Conservation (phyloP, 768 basidiomycete species). For the Termitomyces sp. region DNA sequence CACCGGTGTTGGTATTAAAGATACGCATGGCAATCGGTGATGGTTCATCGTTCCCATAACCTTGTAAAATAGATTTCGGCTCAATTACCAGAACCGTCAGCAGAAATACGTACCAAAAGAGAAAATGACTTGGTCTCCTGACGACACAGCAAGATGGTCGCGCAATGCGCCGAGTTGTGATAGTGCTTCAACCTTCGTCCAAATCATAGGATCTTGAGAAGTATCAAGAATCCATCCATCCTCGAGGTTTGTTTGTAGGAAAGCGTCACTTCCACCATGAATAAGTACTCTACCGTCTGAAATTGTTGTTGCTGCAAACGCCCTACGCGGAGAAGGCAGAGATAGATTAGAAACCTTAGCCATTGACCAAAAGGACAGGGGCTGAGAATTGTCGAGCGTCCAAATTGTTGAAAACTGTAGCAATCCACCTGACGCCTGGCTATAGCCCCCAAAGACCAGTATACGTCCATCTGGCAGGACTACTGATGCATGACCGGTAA, state of each 20-base stretch:
- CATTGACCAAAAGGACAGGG: conserved; percentile 43
- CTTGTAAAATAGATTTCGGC: conserved; percentile 21
- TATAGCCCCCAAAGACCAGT: conserved; percentile 72
- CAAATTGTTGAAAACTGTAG: conserved; percentile 58
- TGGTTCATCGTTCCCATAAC: conserved; percentile 44
- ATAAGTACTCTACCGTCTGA: conserved; percentile 56
- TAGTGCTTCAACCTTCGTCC: conserved; percentile 48
- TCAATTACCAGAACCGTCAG: background rate
- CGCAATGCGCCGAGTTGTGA: conserved; percentile 56
- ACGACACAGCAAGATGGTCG: conserved; percentile 69
- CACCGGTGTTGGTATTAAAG: conserved; percentile 39
- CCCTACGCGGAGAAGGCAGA: conserved; percentile 55
- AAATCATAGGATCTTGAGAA: conserved; percentile 48
- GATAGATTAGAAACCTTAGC: conserved; percentile 30
- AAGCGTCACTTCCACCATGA: conserved; percentile 71
- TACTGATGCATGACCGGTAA: conserved; percentile 70
- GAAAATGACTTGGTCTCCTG: conserved; percentile 62
- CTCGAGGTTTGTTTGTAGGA: conserved; percentile 43
- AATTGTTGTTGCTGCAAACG: conserved; percentile 51
- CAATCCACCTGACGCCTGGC: conserved; percentile 37
- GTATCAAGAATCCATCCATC: conserved; percentile 75
- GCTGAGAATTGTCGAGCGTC: conserved; percentile 52
- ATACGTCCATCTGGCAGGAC: conserved; percentile 66
- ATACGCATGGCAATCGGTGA: conserved; percentile 51
- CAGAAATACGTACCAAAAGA: conserved; percentile 58